phyloP scores from a whole-genome alignment of 345 rosid species.

The Odontarrhena argentea region DNA sequence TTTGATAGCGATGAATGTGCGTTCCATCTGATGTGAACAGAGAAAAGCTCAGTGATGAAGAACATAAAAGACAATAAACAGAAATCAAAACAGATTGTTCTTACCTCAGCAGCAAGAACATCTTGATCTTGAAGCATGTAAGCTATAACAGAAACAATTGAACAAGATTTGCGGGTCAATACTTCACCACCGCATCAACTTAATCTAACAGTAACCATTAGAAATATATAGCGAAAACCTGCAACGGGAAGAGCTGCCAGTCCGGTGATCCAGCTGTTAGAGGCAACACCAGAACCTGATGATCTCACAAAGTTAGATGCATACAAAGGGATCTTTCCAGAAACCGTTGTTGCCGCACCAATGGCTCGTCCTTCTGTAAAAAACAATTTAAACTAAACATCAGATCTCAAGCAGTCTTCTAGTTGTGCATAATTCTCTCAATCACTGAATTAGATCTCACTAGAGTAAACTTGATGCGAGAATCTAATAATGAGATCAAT shows the following conservation, averaged over 20 bases:
- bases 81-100: neutral
- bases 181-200: neutral
- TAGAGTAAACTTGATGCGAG: neutral
- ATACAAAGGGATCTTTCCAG: slow-evolving; percentile 58
- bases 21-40: slow-evolving; percentile 65
- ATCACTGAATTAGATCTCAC: neutral
- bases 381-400: slow-evolving; percentile 11
- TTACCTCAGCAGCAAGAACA: slow-evolving; percentile 89
- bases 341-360: slow-evolving; percentile 70
- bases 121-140: slow-evolving; percentile 90
- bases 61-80: neutral
- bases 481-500: neutral
- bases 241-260: slow-evolving; percentile 81
- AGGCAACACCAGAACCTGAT: slow-evolving; percentile 52
- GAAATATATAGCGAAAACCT: slow-evolving; percentile 48
- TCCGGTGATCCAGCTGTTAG: slow-evolving; percentile 79
- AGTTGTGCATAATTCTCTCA: neutral
- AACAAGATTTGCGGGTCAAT: slow-evolving; percentile 7
- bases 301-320: slow-evolving; percentile 54
- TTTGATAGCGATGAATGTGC: slow-evolving; percentile 97
- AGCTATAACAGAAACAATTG: slow-evolving; percentile 46
- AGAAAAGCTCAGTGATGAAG: neutral
- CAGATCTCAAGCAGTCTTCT: neutral
- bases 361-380: slow-evolving; percentile 63
- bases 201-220: neutral